These are phyloP conservation scores for Leccinum aurantiacum DNA, from an alignment of 768 basidiomycete species.

Conservation along the genomic window DNA sequence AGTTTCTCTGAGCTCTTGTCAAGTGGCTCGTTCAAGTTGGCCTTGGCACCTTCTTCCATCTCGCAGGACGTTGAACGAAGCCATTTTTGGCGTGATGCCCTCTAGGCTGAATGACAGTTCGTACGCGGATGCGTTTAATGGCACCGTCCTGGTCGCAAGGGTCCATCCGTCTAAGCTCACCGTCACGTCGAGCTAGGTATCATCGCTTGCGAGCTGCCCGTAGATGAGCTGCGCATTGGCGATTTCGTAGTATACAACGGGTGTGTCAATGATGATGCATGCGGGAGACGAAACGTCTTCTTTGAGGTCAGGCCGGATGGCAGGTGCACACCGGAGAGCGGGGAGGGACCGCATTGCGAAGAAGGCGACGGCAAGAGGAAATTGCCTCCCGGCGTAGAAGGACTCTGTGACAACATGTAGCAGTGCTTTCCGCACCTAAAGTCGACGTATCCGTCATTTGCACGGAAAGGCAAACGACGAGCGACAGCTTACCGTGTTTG, in stretches of 20 bases:
- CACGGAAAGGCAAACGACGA: background rate
- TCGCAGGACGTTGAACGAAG: background rate
- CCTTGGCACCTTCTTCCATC: too few species aligned
- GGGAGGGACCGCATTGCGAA: constrained; percentile 40
- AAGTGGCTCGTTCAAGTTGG: too few species aligned
- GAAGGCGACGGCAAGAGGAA: constrained; percentile 42
- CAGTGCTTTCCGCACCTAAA: constrained; percentile 53
- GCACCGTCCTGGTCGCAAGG: constrained; percentile 45
- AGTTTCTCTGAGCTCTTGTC: too few species aligned
- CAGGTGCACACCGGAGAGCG: constrained; percentile 57
- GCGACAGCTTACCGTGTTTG: constrained; percentile 30
- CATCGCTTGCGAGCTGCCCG: constrained; percentile 21
- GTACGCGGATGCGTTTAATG: constrained; percentile 51
- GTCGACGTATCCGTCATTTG: background rate
- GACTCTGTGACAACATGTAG: constrained; percentile 46
- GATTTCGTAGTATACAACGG: constrained; percentile 48
- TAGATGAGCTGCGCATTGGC: constrained; percentile 44
- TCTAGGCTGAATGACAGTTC: constrained; percentile 50
- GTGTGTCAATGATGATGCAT: constrained; percentile 52
- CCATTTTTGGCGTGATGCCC: constrained; percentile 42
- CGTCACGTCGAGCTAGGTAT: constrained; percentile 38
- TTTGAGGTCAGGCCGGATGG: constrained; percentile 58
- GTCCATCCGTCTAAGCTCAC: constrained; percentile 46
- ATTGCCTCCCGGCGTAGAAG: constrained; percentile 49
- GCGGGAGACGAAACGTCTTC: constrained; percentile 48